Conservation (phyloP, 257 asterid genomes). For the Osmanthus fragrans region DNA sequence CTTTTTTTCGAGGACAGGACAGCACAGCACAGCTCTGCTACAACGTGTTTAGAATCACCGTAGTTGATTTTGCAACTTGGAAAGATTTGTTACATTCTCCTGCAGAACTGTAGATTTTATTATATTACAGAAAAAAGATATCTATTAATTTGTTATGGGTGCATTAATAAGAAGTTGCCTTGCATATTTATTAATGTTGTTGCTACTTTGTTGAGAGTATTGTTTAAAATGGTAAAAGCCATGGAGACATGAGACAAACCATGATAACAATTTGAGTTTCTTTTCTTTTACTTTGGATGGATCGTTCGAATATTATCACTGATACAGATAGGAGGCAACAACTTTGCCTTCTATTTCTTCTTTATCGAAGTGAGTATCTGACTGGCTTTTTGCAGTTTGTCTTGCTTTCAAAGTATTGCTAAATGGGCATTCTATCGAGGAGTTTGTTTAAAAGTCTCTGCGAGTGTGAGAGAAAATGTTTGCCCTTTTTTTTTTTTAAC, state of each 20-base stretch:
- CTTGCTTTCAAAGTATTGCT: too few species aligned
- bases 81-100: background rate
- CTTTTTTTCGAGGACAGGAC: background rate
- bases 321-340: background rate
- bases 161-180: constrained; percentile 1
- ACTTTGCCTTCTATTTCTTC: background rate
- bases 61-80: background rate
- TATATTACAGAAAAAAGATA: background rate
- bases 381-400: too few species aligned
- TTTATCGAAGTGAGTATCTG: too few species aligned
- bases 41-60: background rate
- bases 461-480: too few species aligned
- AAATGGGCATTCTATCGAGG: too few species aligned
- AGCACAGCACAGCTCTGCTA: background rate
- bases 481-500: too few species aligned
- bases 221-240: background rate
- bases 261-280: background rate
- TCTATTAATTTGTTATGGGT: background rate
- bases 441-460: too few species aligned
- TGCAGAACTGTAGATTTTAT: background rate
- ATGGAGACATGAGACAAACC: background rate
- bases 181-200: background rate
- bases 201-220: background rate
- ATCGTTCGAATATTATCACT: background rate
- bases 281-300: background rate